phyloP scores from a whole-genome alignment of 768 basidiomycete species.

The Mycena haematopus region DNA sequence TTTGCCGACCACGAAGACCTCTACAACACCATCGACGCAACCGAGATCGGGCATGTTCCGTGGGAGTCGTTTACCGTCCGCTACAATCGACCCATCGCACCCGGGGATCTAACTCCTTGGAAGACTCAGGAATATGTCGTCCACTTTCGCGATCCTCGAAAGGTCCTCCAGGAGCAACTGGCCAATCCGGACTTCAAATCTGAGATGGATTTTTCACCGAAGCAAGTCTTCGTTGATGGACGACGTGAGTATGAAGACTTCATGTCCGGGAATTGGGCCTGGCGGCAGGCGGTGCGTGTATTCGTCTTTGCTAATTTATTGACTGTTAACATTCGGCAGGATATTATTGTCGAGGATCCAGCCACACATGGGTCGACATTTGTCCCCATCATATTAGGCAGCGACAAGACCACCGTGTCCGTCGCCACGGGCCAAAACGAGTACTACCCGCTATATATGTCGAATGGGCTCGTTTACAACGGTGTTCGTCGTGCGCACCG shows the following conservation, averaged over 20 bases:
- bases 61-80: conserved; percentile 32
- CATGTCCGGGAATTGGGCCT: conserved; percentile 37
- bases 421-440: no score
- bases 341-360: no score
- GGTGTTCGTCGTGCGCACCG: no score
- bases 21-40: conserved; percentile 33
- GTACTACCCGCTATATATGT: no score
- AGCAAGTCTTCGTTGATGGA: conserved; percentile 20
- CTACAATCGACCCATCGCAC: conserved; percentile 10
- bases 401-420: no score
- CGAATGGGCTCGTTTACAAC: no score
- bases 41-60: conserved; percentile 28
- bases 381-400: no score
- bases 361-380: no score
- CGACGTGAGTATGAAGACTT: conserved; percentile 25
- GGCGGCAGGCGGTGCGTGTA: conserved; percentile 33
- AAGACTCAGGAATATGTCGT: conserved; percentile 32
- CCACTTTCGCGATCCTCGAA: conserved; percentile 28
- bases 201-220: conserved; percentile 16
- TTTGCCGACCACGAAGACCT: conserved; percentile 32
- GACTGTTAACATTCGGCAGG: no score
- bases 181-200: background rate
- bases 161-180: background rate
- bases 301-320: background rate
- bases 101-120: conserved; percentile 27